Percentiles rank a stretch among this genome's conserved stretches.
Conservation (phyloP, 2,329 filamentous ascomycete genomes). For the Ascochyta lentis region DNA sequence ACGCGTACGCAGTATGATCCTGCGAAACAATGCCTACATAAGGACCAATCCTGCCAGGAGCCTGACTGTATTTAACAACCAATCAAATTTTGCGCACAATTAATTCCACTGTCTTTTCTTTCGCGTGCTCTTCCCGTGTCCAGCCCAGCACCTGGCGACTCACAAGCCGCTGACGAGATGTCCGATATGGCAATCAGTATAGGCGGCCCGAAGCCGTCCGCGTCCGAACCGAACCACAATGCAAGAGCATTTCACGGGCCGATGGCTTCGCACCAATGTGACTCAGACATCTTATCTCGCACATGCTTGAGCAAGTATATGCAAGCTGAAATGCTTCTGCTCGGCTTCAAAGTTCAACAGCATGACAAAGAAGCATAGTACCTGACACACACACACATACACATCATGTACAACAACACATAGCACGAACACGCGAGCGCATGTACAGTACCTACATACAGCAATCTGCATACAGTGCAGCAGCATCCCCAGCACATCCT, state of each 20-base stretch:
- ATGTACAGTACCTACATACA: constrained; percentile 14
- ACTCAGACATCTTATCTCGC: not conserved
- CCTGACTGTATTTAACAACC: too few relatives aligned
- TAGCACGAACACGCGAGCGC: not conserved
- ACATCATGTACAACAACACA: not conserved
- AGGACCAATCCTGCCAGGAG: not conserved
- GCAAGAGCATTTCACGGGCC: not conserved
- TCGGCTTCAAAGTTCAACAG: not conserved
- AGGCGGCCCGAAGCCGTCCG: not conserved
- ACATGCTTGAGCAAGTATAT: too few relatives aligned
- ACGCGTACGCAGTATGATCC: constrained; percentile 3
- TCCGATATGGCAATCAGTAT: not conserved
- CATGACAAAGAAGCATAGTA: too few relatives aligned
- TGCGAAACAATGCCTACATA: not conserved
- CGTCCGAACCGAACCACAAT: not conserved
- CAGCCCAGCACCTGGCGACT: not conserved
- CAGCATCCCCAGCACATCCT: constrained; percentile 1
- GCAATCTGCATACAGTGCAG: constrained; percentile 1
- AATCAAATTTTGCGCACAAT: too few relatives aligned
- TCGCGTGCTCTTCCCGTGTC: not conserved
- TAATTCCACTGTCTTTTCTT: not conserved
- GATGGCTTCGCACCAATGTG: not conserved
- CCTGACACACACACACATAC: not conserved
- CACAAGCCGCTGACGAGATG: not conserved
- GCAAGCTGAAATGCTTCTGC: too few relatives aligned